These are phyloP conservation scores for Phytophthora aleatoria DNA, from an alignment of 352 stramenopile genomes.

Conservation along the genomic window DNA sequence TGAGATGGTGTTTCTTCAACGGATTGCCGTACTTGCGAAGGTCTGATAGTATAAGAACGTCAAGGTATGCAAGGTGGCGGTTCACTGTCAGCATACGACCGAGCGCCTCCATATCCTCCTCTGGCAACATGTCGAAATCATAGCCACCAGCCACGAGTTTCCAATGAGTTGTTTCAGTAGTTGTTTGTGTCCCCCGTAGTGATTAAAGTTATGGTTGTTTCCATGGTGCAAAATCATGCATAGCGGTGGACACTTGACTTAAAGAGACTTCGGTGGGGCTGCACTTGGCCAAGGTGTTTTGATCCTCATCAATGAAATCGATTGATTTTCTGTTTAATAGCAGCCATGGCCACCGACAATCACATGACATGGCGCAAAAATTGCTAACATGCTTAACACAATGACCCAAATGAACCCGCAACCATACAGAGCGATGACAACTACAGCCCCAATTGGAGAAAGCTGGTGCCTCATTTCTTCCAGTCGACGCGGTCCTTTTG, in stretches of 20 bases:
- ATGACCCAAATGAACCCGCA: constrained; percentile 73
- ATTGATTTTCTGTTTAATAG: constrained; percentile 5
- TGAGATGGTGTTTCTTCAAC: constrained; percentile 13
- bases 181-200: no score
- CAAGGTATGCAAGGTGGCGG: neutral
- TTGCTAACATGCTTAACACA: constrained; percentile 64
- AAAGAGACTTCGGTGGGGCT: no score
- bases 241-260: no score
- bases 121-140: neutral
- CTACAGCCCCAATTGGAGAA: constrained; percentile 37
- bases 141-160: neutral
- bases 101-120: neutral
- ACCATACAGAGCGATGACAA: constrained; percentile 51
- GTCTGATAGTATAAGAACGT: neutral
- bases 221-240: no score
- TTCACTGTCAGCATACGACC: neutral
- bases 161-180: neutral
- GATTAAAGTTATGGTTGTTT: no score
- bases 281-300: no score
- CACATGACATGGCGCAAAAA: constrained; percentile 62
- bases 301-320: neutral
- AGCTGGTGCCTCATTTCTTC: constrained; percentile 59
- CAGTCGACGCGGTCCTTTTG: constrained; percentile 51
- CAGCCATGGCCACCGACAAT: constrained; percentile 73
- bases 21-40: constrained; percentile 2